Evolutionary conservation across 163 green algal genomes (phyloP), one percentile per base, ranked within the genome.

Genomic region (Volvox carteri): DNA sequence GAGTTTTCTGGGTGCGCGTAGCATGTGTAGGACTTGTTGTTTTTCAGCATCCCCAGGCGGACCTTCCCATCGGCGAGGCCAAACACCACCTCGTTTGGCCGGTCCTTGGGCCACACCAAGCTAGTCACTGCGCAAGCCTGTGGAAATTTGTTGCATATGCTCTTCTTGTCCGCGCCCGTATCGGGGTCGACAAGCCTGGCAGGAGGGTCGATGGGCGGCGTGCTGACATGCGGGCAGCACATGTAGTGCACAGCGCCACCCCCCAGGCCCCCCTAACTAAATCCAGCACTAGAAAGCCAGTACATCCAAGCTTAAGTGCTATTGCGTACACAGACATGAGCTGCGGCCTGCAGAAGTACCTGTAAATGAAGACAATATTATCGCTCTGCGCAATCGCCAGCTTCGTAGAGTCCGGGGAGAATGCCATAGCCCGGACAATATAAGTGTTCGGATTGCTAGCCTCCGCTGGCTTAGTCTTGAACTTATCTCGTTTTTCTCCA

Each of bases 321-420:
- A n/a, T n/a, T n/a, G n/a, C n/a, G n/a, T n/a, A n/a, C n/a, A n/a
- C n/a, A n/a, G n/a, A n/a, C n/a, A n/a, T n/a, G n/a, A n/a, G n/a
- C n/a, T n/a, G n/a, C n/a, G n/a, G n/a, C n/a, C n/a, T n/a, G n/a
- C n/a, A n/a, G n/a, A n/a, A n/a, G 28, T 56, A 96, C 91, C 95
- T 93, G 93, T 98, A 98, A 25, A 98, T 90, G 79, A 98, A 98
- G 7, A 98, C 95, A 39, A 97, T 97, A 87, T 96, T 96, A 92
- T 98, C 96, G 85, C 95, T 97, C 87, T 98, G 96, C 35, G 94
- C 96, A 46, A 97, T 92, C 42, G 95, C 95, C 37, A 98, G 94
- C 94, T 96, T 96, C 12, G 94, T 96, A 44, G 90, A 95, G 88
- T 98, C 96, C 3, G 96, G 94, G 2, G 93, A 96, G 86, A 97